Evolutionary conservation across 345 rosid species (phyloP).

Genomic region (Linum trigynum): DNA sequence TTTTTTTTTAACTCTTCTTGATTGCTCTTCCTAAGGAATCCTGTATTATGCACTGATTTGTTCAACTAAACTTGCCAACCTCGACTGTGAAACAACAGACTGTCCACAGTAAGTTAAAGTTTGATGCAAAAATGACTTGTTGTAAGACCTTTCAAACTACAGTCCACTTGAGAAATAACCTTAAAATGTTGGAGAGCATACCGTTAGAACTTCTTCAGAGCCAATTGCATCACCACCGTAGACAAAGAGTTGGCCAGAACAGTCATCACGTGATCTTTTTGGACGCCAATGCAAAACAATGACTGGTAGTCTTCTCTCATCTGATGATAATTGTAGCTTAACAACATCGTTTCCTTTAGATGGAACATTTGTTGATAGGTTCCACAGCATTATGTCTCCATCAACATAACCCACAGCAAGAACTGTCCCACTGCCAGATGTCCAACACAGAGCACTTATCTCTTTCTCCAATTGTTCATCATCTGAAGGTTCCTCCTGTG

Average conservation of each 20-base stretch:
- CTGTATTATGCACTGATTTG: neutral
- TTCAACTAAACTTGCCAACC: neutral
- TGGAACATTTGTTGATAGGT: slow-evolving; percentile 12
- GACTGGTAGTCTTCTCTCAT: slow-evolving; percentile 22
- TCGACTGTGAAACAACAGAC: neutral
- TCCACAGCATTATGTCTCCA: slow-evolving; percentile 27
- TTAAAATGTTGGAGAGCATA: slow-evolving; percentile 5
- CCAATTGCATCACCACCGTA: slow-evolving; percentile 31
- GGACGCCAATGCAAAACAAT: slow-evolving; percentile 26
- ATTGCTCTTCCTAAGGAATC: neutral
- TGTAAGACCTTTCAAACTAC: neutral
- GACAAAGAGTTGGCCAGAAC: slow-evolving; percentile 21
- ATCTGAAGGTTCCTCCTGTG: slow-evolving; percentile 11
- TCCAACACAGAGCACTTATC: slow-evolving; percentile 27
- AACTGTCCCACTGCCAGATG: slow-evolving; percentile 20
- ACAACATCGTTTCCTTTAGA: slow-evolving; percentile 15
- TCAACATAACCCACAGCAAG: slow-evolving; percentile 28
- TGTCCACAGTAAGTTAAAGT: neutral
- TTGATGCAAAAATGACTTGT: neutral
- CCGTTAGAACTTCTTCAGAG: slow-evolving; percentile 29
- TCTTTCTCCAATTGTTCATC: slow-evolving; percentile 18
- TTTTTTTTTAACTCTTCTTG: neutral
- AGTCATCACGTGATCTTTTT: slow-evolving; percentile 12
- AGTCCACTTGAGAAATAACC: neutral
- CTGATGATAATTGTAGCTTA: slow-evolving; percentile 23